Base-by-base conservation (phyloP, 2,329 filamentous ascomycete genomes). In the Lasiodiplodia gonubiensis region DNA sequence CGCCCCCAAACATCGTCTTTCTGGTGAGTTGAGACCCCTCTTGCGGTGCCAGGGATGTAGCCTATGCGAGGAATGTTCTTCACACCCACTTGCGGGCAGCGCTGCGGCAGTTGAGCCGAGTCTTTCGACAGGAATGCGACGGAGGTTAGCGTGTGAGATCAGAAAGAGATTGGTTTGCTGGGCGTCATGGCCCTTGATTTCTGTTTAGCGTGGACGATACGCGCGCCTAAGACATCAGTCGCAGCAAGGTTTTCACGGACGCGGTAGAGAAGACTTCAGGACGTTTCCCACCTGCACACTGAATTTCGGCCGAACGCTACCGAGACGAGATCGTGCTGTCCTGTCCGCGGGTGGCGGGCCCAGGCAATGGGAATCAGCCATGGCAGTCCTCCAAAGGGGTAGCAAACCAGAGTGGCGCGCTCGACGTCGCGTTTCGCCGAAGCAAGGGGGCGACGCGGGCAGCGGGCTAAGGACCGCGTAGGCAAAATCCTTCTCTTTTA, bases 31-130 rank as follows among this genome's bases (percentile, higher is more conserved):
- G 66, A 63, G 55, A 66, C 23, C 52, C 67, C 64, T 68, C 70
- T 70, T 67, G 68, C 54, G 76, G 74, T 75, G 74, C 75, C 71
- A 78, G 75, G 74, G 73, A 76, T 69, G 68, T 74, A 69, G 57
- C 49, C 66, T 63, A 63, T 64, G 67, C 61, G 57, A 64, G 69
- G 59, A 64, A 70, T 70, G 60, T 64, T 67, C 49, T 61, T 67
- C 60, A 63, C 67, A 68, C 49, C 60, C 63, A 63, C 67, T 63
- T 61, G 33, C 39, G 51, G 51, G 12, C 59, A 42, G n/a, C 49
- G 21, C 39, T 25, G 27, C 66, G 57, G 59, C 66, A 67, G 51
- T 59, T 60, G 66, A 61, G 57, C 59, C 66, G 66, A 67, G 65
- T 67, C 65, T 67, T 59, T 61, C 46, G 57, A 64, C 66, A 67